Base-by-base conservation (phyloP, 495 filamentous ascomycete species). In the Pyrenopolyporus hunteri region DNA sequence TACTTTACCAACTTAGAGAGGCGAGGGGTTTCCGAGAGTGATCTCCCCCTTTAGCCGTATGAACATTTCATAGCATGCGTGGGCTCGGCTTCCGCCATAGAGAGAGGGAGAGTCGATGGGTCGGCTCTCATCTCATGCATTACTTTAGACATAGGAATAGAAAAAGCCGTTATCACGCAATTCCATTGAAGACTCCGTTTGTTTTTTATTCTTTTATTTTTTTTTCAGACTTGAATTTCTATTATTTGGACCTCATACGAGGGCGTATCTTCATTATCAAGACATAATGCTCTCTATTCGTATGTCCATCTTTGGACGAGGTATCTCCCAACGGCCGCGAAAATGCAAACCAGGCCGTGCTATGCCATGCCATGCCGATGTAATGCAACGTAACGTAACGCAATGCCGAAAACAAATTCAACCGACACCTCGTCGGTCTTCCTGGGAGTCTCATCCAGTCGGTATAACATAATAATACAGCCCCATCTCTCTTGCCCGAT, bases 111-210 rank as follows among this genome's bases (percentile, higher is more conserved):
- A 46, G 44, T 49, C 51, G 35, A 37, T n/a, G 13, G 28, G 31
- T 47, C 33, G 44, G 25, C 37, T 40, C 48, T 40, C 37, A 10
- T 40, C 48, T 40, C 37, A 10, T 22, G 17, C 37, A 11, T 62
- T 62, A 20, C 44, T 55, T 55, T 62, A 62, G 39, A 49, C 22
- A 31, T 13, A 32, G 35, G n/a, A 53, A 59, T 52, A 59, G 25
- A 60, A 9, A 60, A 14, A 36, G 28, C 20, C 33, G 33, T 35
- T 33, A 43, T 48, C 28, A 32, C 14, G 6, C 7, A 23, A 14
- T 33, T 33, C 19, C 17, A 32, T 4, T 19, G 9, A n/a, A 11
- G 4, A 26, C 23, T 9, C 13, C 28, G 13, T 49, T 48, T n/a
- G 3, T n/a, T 25, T 33, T 22, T 23, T n/a, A 11, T 20, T 22